phyloP scores from a whole-genome alignment of 495 filamentous ascomycete species.

The Monascus purpureus region DNA sequence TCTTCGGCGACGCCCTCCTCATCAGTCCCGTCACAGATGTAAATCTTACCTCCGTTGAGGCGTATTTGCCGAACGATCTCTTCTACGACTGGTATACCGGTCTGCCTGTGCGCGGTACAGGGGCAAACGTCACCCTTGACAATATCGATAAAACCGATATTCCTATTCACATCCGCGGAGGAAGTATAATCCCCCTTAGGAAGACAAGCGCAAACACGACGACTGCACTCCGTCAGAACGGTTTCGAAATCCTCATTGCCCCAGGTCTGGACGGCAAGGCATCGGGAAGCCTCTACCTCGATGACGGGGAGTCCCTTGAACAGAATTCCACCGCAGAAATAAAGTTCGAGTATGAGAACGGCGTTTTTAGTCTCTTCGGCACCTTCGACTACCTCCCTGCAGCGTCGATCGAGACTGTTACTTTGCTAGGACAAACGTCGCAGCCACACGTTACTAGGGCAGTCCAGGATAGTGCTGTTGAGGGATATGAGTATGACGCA shows the following conservation, averaged over 20 bases:
- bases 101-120: conserved; percentile 40
- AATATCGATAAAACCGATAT: conserved; percentile 49
- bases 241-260: conserved; percentile 60
- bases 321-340: conserved; percentile 35
- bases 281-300: conserved; percentile 42
- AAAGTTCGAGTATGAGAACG: conserved; percentile 37
- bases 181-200: conserved; percentile 54
- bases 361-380: conserved; percentile 36
- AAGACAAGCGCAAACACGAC: conserved; percentile 54
- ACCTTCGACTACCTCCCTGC: conserved; percentile 33
- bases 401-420: conserved; percentile 41
- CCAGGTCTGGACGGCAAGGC: conserved; percentile 36
- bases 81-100: conserved; percentile 72
- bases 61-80: conserved; percentile 60
- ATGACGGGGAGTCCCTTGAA: conserved; percentile 44
- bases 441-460: background rate
- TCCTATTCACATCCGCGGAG: conserved; percentile 59
- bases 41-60: conserved; percentile 46
- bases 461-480: background rate
- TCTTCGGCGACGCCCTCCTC: conserved; percentile 59
- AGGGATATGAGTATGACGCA: conserved; percentile 5
- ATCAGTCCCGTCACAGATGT: conserved; percentile 57
- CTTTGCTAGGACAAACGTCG: conserved; percentile 33
- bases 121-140: conserved; percentile 34
- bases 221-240: conserved; percentile 44